Evolutionary conservation across 2,329 filamentous ascomycete genomes (phyloP), one percentile per base, ranked within the genome.

Genomic region (Xylariomycetidae sp.): DNA sequence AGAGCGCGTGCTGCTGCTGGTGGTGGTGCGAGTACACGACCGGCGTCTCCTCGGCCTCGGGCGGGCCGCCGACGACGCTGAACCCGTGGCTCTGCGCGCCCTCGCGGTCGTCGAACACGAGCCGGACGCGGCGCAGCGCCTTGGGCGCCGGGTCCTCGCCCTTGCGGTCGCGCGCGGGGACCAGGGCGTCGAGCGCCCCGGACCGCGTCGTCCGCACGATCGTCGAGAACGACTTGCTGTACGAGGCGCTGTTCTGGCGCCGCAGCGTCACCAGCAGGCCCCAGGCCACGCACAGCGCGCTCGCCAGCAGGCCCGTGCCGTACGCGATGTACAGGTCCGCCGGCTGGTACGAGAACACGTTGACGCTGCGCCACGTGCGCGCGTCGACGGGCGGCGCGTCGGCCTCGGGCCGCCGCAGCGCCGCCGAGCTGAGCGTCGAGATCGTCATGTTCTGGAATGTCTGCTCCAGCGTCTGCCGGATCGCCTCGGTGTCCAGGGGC

Each of bases 361-460:
- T 27, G 12, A 27, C 26, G 13, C 14, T n/a, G 12, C 26, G 11
- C 26, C 26, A 27, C 9, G 13, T 27, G 13, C 17, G 14, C 8
- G 17, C 26, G 6, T 11, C 4, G 26, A 27, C 26, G 11, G 5
- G 6, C 10, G 26, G 14, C 11, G 26, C 10, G 13, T 16, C 26
- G 13, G 26, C 10, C 9, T 27, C 25, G 25, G 25, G 4, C 25
- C 4, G 8, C 14, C 26, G 26, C 13, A 27, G 26, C 4, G 26
- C 26, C 3, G 26, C 13, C 3, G 26, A 10, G 7, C 8, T n/a
- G 12, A 27, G 11, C 12, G 26, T 27, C 6, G 26, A 27, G 13
- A 27, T n/a, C 10, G 26, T 27, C 14, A 27, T 4, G 26, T 27
- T 27, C 26, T 27, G 26, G 26, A 27, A 27, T 16, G 17, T 27